A percentile compares a stretch with the other conserved stretches of the same genome.
Evolutionary conservation across 805 yeast species (phyloP).

Genomic region (Starmerella tilneyi): DNA sequence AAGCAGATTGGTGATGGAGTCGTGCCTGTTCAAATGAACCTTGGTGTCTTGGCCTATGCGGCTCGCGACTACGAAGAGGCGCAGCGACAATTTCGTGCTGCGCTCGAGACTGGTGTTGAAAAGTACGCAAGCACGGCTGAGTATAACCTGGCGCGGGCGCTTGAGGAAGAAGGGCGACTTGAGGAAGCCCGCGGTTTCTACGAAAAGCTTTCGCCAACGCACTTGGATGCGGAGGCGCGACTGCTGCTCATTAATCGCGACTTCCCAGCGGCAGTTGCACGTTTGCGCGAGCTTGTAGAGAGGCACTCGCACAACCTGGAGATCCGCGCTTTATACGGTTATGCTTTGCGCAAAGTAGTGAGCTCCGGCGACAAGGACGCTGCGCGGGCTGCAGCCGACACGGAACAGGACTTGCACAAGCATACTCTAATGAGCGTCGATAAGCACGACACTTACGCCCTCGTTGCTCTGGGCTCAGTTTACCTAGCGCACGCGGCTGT

Average conservation of each 20-base stretch:
- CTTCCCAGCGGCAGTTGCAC: not conserved
- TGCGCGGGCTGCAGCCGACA: slow-evolving; percentile 37
- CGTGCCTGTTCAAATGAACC: slow-evolving; percentile 52
- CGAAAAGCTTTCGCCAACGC: slow-evolving; percentile 19
- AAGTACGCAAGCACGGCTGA: slow-evolving; percentile 36
- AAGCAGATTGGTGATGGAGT: slow-evolving; percentile 37
- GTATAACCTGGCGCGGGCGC: slow-evolving; percentile 70
- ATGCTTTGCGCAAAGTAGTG: slow-evolving; percentile 48
- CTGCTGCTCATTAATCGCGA: slow-evolving; percentile 4
- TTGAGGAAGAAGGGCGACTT: slow-evolving; percentile 40
- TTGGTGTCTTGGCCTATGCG: slow-evolving; percentile 72
- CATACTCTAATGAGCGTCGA: slow-evolving; percentile 72
- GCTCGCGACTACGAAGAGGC: slow-evolving; percentile 54
- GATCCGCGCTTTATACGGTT: slow-evolving; percentile 81
- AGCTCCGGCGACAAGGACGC: slow-evolving; percentile 18
- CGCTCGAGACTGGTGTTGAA: slow-evolving; percentile 36
- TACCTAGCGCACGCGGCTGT: slow-evolving; percentile 66
- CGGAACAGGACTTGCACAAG: slow-evolving; percentile 73
- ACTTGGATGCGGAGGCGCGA: slow-evolving; percentile 18
- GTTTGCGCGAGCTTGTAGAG: not conserved
- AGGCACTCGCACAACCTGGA: slow-evolving; percentile 53
- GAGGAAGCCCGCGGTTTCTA: slow-evolving; percentile 40
- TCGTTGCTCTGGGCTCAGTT: slow-evolving; percentile 80
- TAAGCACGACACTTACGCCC: slow-evolving; percentile 76
- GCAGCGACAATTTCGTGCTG: slow-evolving; percentile 19